Base-by-base conservation (phyloP, 2,329 filamentous ascomycete species). In the Tolypocladium amazonense region DNA sequence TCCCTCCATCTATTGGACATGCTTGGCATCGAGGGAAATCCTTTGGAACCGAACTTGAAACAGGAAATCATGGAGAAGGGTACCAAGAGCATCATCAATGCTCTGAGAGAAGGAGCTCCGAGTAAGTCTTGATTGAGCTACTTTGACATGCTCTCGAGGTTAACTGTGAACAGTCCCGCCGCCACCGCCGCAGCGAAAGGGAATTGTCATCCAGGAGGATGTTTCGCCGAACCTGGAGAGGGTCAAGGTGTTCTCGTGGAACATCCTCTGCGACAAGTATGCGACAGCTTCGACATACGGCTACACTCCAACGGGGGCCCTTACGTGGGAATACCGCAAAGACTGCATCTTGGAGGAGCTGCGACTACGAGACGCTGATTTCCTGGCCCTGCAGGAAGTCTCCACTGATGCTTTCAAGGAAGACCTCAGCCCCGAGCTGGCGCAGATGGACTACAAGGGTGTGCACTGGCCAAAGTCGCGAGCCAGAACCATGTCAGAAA, bases 241-340 rank as follows among this genome's bases (percentile, higher is more conserved):
- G 58, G 85, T 97, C 71, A 90, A 89, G 60, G 87, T 96, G 11
- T 81, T 97, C 62, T 95, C 90, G 27, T 97, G 94, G 86, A 99
- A 99, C 72, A 96, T 93, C 55, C 82, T 99, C 14, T 97, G 93
- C 75, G 92, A 97, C 74, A 90, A 92, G 69, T 96, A 94, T 67
- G 92, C 92, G 5, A 97, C 92, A 0, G 81, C 86, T 59, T 81
- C 86, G 59, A 85, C 90, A 63, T 97, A 97, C 71, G 93, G 93
- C 52, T 97, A 97, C 72, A 93, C 92, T 0, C 90, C 94, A 2
- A 88, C 87, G 20, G 83, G 83, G 59, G 91, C 91, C 11, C 79
- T 99, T 30, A 80, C 84, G 35, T 99, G 94, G 94, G 88, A 94
- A 43, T 92, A 90, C 69, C 87, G 94, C 59, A 88, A 88, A 69